Conservation (phyloP, 139 green algal species). For the Tetradesmus lagerheimii region DNA sequence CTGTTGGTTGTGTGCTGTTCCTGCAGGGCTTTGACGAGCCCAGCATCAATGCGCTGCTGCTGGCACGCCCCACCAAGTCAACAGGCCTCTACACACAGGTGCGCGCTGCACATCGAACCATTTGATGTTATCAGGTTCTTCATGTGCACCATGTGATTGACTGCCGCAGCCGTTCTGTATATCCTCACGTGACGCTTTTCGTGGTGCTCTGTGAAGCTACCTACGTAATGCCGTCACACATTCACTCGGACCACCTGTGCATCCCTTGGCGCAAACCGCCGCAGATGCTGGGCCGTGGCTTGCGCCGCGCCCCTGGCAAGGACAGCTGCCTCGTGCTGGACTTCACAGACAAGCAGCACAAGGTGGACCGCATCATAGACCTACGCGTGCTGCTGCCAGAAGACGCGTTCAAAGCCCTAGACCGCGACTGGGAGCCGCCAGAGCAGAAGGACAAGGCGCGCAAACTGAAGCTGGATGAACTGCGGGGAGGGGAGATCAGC, state of each 20-base stretch:
- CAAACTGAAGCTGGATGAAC: not conserved
- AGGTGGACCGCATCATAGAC: not conserved
- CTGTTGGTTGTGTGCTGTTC: not conserved
- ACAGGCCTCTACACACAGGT: conserved; percentile 51
- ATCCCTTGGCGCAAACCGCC: not conserved
- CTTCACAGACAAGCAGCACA: conserved; percentile 29
- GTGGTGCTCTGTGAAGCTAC: no score
- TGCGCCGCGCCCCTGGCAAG: conserved; percentile 38
- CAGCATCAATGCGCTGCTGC: conserved; percentile 16
- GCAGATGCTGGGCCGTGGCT: conserved; percentile 53
- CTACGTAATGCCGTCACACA: not conserved
- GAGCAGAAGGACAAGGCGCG: not conserved
- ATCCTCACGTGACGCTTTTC: no score
- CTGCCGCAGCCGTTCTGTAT: not conserved
- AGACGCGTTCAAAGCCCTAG: not conserved
- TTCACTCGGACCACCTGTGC: no score
- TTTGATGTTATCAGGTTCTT: no score
- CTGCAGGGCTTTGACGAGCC: conserved; percentile 49
- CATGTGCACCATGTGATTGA: no score
- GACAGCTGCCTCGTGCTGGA: conserved; percentile 44
- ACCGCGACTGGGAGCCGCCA: not conserved
- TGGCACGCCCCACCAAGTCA: conserved; percentile 48
- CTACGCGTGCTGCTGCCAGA: conserved; percentile 21
- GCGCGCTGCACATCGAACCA: not conserved
- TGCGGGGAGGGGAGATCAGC: not conserved